A percentile compares a stretch with the other conserved stretches of the same genome.
Conservation (phyloP, 2,329 filamentous ascomycete genomes). For the Dactylellina leptospora region DNA sequence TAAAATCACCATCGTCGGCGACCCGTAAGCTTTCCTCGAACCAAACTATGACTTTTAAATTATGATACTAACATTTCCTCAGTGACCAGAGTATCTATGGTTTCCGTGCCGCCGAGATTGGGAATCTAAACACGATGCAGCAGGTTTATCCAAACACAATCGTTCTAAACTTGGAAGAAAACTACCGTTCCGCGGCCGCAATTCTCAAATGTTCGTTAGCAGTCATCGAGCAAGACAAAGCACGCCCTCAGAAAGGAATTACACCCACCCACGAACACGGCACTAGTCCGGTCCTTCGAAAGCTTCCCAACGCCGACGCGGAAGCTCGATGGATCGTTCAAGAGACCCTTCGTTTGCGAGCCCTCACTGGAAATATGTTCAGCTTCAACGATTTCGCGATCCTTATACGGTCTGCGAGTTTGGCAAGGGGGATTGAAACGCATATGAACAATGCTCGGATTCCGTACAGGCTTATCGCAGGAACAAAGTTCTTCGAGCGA, state of each 20-base stretch:
- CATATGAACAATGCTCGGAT: slow-evolving; percentile 82
- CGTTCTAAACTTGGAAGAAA: slow-evolving; percentile 87
- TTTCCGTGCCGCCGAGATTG: slow-evolving; percentile 90
- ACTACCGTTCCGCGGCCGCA: slow-evolving; percentile 88
- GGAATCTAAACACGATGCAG: slow-evolving; percentile 82
- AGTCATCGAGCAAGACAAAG: slow-evolving; percentile 88
- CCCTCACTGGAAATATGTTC: slow-evolving; percentile 77
- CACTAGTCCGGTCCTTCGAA: slow-evolving; percentile 80
- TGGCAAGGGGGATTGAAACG: slow-evolving; percentile 86
- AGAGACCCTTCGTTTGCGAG: slow-evolving; percentile 76
- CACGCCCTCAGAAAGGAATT: slow-evolving; percentile 80
- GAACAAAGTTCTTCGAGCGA: slow-evolving; percentile 89
- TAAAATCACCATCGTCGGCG: slow-evolving; percentile 92
- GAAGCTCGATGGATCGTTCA: slow-evolving; percentile 90
- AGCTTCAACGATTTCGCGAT: slow-evolving; percentile 82
- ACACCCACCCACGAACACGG: slow-evolving; percentile 82
- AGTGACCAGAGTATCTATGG: slow-evolving; percentile 94
- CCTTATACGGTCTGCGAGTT: slow-evolving; percentile 80
- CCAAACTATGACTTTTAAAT: not conserved
- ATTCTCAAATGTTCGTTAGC: slow-evolving; percentile 82
- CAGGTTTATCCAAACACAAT: slow-evolving; percentile 78
- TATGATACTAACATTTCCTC: not conserved
- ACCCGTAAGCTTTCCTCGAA: slow-evolving; percentile 66
- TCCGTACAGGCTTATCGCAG: slow-evolving; percentile 91
- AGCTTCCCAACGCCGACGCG: slow-evolving; percentile 72